Conservation (phyloP, 176 grass and related monocot species). For the Oryza glaberrima region DNA sequence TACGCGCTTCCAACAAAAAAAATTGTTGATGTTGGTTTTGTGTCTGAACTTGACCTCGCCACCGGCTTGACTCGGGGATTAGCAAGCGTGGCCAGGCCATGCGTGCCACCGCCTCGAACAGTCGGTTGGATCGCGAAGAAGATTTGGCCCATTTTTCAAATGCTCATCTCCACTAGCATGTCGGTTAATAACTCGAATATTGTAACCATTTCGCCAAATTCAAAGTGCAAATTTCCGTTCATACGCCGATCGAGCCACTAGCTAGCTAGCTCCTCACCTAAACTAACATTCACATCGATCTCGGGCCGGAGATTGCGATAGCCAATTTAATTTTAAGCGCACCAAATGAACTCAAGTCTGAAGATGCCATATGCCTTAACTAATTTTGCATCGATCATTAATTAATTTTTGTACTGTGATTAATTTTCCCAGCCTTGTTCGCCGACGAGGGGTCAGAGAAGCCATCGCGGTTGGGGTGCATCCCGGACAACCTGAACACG, state of each 20-base stretch:
- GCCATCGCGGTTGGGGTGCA: background rate
- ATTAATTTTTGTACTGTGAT: background rate
- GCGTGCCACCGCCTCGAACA: background rate
- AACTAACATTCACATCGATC: background rate
- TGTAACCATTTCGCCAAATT: background rate
- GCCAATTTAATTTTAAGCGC: background rate
- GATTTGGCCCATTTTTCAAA: background rate
- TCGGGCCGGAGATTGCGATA: slow-evolving; percentile 12
- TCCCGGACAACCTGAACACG: background rate
- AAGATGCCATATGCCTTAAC: no score
- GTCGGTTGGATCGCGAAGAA: background rate
- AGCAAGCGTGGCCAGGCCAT: background rate
- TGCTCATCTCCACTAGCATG: background rate
- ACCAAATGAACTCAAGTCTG: background rate
- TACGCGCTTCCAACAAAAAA: background rate
- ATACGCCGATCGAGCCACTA: background rate
- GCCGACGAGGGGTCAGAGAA: slow-evolving; percentile 14
- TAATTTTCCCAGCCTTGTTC: background rate
- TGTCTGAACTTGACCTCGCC: slow-evolving; percentile 33
- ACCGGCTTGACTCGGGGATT: slow-evolving; percentile 24
- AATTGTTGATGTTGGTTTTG: background rate
- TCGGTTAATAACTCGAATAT: slow-evolving; percentile 21
- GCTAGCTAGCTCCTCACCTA: no score
- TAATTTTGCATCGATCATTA: background rate
- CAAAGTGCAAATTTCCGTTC: slow-evolving; percentile 3